These are phyloP conservation scores for Talaromyces funiculosus DNA, from an alignment of 2,329 filamentous ascomycete genomes.

Conservation along the genomic window DNA sequence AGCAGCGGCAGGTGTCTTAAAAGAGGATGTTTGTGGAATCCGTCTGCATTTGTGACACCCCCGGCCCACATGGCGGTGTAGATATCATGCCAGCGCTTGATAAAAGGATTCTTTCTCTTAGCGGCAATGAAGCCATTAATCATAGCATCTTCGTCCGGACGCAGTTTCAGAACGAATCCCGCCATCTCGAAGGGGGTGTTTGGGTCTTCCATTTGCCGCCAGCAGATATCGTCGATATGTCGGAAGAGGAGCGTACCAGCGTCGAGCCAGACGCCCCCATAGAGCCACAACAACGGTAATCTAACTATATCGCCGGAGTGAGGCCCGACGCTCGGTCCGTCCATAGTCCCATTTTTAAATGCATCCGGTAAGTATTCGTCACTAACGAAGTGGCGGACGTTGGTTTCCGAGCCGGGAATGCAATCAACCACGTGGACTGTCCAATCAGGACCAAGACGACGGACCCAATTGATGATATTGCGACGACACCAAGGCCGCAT, in stretches of 20 bases:
- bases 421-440: slow-evolving; percentile 21
- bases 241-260: background rate
- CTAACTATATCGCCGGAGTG: background rate
- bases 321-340: background rate
- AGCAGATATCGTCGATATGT: background rate
- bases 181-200: background rate
- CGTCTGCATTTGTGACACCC: background rate
- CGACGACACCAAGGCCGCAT: slow-evolving; percentile 38
- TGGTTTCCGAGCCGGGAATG: background rate
- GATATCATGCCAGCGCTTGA: background rate
- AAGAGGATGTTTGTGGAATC: background rate
- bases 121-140: background rate
- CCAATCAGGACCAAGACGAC: slow-evolving; percentile 35
- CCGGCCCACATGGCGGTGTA: background rate
- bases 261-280: background rate
- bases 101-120: background rate
- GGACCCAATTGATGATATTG: slow-evolving; percentile 39
- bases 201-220: background rate
- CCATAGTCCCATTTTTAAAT: background rate
- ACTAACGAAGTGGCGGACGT: background rate
- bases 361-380: background rate
- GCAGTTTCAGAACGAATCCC: background rate
- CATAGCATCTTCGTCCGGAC: background rate
- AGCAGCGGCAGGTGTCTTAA: background rate
- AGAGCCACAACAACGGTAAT: background rate